Evolutionary conservation across 2,329 filamentous ascomycete genomes (phyloP).

Genomic region (Nemania sp.): DNA sequence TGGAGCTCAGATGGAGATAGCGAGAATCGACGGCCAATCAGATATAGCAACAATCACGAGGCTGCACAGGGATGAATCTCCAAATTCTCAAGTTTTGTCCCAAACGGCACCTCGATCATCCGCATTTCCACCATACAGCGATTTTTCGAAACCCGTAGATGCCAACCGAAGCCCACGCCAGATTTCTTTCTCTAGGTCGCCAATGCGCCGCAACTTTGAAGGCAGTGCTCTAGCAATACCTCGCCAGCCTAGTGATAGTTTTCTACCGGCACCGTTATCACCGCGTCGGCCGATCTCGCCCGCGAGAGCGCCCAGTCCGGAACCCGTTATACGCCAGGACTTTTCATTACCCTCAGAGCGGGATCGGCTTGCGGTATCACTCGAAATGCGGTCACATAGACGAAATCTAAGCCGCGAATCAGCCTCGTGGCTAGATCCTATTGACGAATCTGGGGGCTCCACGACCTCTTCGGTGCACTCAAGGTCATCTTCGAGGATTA

Average conservation of each 20-base stretch:
- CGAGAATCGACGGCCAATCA: slow-evolving; percentile 57
- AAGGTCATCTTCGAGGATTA: slow-evolving; percentile 76
- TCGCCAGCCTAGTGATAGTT: slow-evolving; percentile 64
- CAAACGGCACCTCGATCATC: slow-evolving; percentile 41
- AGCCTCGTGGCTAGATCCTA: slow-evolving; percentile 93
- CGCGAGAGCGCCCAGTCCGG: slow-evolving; percentile 49
- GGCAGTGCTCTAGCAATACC: slow-evolving; percentile 57
- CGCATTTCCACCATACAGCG: slow-evolving; percentile 42
- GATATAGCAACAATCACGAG: slow-evolving; percentile 62
- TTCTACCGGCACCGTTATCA: slow-evolving; percentile 78
- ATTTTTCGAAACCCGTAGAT: slow-evolving; percentile 45
- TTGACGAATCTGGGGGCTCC: slow-evolving; percentile 88
- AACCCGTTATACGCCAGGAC: slow-evolving; percentile 53
- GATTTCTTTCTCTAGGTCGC: slow-evolving; percentile 66
- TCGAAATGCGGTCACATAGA: slow-evolving; percentile 55
- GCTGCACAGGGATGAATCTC: slow-evolving; percentile 54
- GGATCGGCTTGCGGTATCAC: slow-evolving; percentile 44
- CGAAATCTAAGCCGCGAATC: slow-evolving; percentile 80
- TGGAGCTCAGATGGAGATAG: slow-evolving; percentile 51
- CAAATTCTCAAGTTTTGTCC: slow-evolving; percentile 53
- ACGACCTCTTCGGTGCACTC: slow-evolving; percentile 84
- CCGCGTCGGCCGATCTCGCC: slow-evolving; percentile 70
- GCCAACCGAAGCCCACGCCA: slow-evolving; percentile 57
- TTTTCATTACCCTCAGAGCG: slow-evolving; percentile 50
- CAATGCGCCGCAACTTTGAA: slow-evolving; percentile 55